phyloP scores from a whole-genome alignment of 345 rosid genomes.

The Toxicodendron radicans region DNA sequence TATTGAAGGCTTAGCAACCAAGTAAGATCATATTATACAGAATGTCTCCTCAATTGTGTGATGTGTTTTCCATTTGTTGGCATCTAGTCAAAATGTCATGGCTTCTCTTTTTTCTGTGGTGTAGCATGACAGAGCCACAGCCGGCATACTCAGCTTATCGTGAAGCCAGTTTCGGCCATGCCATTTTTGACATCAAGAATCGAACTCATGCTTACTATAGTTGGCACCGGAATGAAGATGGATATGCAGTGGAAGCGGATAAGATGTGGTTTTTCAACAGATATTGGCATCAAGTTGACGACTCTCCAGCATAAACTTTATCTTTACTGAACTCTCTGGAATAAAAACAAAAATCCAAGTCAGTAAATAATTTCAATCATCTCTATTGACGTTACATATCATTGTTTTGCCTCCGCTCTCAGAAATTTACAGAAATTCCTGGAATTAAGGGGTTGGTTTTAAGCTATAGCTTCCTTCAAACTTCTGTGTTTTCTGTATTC shows the following conservation, averaged over 20 bases:
- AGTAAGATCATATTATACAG: slow-evolving; percentile 40
- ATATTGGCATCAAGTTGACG: slow-evolving; percentile 61
- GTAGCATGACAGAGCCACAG: slow-evolving; percentile 89
- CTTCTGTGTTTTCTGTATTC: neutral
- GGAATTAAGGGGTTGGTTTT: too few species aligned
- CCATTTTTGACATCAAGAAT: slow-evolving; percentile 76
- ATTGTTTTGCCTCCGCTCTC: neutral
- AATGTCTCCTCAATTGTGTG: neutral
- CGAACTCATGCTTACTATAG: slow-evolving; percentile 71
- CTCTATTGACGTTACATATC: neutral
- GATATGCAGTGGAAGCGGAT: slow-evolving; percentile 77
- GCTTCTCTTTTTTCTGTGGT: slow-evolving; percentile 10
- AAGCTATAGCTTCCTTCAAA: neutral
- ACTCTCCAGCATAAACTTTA: slow-evolving; percentile 31
- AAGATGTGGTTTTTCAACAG: slow-evolving; percentile 80
- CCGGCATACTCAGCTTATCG: slow-evolving; percentile 87
- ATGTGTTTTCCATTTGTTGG: neutral
- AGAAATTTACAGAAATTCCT: neutral
- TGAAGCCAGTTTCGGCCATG: slow-evolving; percentile 95
- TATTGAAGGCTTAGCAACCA: slow-evolving; percentile 72
- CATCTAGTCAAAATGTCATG: neutral
- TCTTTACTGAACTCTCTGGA: neutral
- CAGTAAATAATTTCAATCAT: neutral
- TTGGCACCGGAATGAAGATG: slow-evolving; percentile 93
- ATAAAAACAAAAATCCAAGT: neutral